These are phyloP conservation scores for Ogataea trehaloabstinens DNA, from an alignment of 805 yeast species.

Conservation along the genomic window DNA sequence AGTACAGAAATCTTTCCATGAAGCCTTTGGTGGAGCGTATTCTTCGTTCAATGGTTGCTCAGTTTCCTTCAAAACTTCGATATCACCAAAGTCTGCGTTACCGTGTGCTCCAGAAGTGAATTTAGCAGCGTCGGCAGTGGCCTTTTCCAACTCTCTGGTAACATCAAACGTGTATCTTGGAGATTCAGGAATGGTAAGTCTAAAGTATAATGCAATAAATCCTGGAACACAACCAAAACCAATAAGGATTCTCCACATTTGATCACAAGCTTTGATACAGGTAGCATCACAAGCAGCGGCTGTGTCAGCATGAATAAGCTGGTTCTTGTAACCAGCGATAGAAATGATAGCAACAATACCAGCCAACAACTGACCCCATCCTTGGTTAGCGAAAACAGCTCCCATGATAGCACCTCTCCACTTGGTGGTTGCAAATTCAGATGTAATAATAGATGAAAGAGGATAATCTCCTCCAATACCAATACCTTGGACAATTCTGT, in stretches of 20 bases:
- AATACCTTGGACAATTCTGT: constrained; percentile 87
- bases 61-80: constrained; percentile 43
- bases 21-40: constrained; percentile 73
- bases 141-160: constrained; percentile 53
- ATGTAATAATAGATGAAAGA: constrained; percentile 85
- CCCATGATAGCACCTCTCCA: constrained; percentile 99
- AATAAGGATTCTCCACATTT: constrained; percentile 89
- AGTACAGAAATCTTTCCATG: constrained; percentile 62
- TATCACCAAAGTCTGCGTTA: constrained; percentile 43
- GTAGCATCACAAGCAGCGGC: constrained; percentile 59
- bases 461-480: constrained; percentile 99
- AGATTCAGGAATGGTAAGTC: constrained; percentile 92
- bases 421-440: constrained; percentile 90
- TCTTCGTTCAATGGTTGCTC: constrained; percentile 41
- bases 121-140: constrained; percentile 54
- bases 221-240: constrained; percentile 95
- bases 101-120: constrained; percentile 51
- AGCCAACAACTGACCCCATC: constrained; percentile 90
- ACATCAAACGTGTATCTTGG: constrained; percentile 89
- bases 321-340: constrained; percentile 73
- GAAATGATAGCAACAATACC: constrained; percentile 79
- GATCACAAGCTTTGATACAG: constrained; percentile 81
- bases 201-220: constrained; percentile 75
- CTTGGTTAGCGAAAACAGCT: constrained; percentile 95
- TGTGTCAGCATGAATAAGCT: constrained; percentile 50